Percentiles rank a stretch among this genome's conserved stretches.
Evolutionary conservation across 2,329 filamentous ascomycete genomes (phyloP).

Genomic region (Fonsecaea pugnacius): DNA sequence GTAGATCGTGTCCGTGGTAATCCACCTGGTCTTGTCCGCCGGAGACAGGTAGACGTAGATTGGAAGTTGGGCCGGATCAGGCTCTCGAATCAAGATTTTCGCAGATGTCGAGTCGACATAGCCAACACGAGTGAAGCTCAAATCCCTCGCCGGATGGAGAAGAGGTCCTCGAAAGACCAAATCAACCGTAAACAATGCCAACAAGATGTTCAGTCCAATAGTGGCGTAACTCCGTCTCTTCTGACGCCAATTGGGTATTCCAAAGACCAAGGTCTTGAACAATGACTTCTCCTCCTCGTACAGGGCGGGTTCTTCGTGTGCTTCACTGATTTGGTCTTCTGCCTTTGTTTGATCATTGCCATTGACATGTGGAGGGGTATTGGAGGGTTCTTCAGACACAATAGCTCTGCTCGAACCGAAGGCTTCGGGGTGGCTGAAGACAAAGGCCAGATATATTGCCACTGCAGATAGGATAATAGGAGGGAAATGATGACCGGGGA

Average conservation of each 20-base stretch:
- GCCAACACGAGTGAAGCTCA: slow-evolving; percentile 85
- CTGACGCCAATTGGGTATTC: slow-evolving; percentile 74
- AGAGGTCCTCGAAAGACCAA: slow-evolving; percentile 74
- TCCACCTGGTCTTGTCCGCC: slow-evolving; percentile 56
- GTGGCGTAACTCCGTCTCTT: slow-evolving; percentile 68
- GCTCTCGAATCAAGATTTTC: slow-evolving; percentile 82
- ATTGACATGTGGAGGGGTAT: slow-evolving; percentile 26
- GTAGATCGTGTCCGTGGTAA: slow-evolving; percentile 64
- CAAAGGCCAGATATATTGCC: slow-evolving; percentile 51
- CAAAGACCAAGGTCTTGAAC: slow-evolving; percentile 71
- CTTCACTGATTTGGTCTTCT: slow-evolving; percentile 54
- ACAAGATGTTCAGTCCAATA: slow-evolving; percentile 70
- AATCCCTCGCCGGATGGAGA: slow-evolving; percentile 71
- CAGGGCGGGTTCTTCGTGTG: slow-evolving; percentile 66
- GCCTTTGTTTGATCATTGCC: slow-evolving; percentile 38
- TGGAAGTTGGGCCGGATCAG: slow-evolving; percentile 73
- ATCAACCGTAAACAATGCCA: slow-evolving; percentile 74
- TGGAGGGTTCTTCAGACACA: slow-evolving; percentile 31
- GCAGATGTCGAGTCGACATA: slow-evolving; percentile 82
- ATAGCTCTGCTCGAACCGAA: slow-evolving; percentile 28
- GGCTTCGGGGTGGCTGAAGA: slow-evolving; percentile 35
- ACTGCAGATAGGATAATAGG: slow-evolving; percentile 49
- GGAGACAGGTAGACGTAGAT: slow-evolving; percentile 67
- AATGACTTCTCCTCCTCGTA: slow-evolving; percentile 62
- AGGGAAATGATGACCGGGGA: slow-evolving; percentile 45